These are phyloP conservation scores for Trapa incisa DNA, from an alignment of 345 rosid genomes.

Conservation along the genomic window DNA sequence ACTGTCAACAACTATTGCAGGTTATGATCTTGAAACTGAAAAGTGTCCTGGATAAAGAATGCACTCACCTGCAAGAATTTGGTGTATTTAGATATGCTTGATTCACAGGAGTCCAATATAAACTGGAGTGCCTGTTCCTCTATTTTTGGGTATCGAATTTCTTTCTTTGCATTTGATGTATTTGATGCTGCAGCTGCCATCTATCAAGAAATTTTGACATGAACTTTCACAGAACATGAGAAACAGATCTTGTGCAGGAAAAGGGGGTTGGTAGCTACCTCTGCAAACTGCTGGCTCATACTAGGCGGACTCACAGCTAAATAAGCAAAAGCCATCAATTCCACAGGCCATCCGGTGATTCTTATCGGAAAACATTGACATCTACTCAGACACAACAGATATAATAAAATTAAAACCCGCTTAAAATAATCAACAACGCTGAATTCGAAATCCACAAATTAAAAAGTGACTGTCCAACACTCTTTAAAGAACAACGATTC, in stretches of 20 bases:
- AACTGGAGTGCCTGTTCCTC: conserved; percentile 73
- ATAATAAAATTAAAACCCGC: not conserved
- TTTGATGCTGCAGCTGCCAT: conserved; percentile 92
- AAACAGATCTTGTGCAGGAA: not conserved
- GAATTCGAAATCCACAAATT: not conserved
- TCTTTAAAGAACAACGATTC: not conserved
- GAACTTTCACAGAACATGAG: conserved; percentile 2
- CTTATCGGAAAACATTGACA: conserved; percentile 70
- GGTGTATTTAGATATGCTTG: conserved; percentile 78
- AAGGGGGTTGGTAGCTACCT: conserved; percentile 32
- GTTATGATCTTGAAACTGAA: not conserved
- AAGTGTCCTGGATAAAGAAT: not conserved
- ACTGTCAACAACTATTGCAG: not conserved
- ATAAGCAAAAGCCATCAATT: conserved; percentile 82
- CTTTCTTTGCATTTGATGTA: conserved; percentile 41
- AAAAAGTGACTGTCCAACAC: not conserved
- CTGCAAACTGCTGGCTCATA: conserved; percentile 63
- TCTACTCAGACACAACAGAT: conserved; percentile 24
- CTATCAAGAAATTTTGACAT: conserved; percentile 25
- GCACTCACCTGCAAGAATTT: conserved; percentile 66
- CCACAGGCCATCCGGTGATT: conserved; percentile 88
- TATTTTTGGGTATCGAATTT: conserved; percentile 49
- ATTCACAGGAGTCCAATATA: conserved; percentile 64
- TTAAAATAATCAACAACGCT: not conserved
- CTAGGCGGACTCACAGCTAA: conserved; percentile 78